Conservation (phyloP, 805 yeast genomes). For the Sungouiella thailandica region DNA sequence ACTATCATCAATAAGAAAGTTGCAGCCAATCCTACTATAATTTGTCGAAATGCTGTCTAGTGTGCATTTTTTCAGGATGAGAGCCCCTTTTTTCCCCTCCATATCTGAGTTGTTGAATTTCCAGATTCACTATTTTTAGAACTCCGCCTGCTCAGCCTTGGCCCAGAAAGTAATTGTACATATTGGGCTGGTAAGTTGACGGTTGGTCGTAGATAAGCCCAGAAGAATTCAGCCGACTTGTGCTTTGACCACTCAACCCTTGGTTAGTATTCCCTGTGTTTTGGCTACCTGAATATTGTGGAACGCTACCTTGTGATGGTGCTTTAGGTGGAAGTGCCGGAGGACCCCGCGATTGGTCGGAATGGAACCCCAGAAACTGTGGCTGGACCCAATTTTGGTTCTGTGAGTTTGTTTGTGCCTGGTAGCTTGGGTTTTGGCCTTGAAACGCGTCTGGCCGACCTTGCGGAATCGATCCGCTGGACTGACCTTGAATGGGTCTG, state of each 20-base stretch:
- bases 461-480: too few species aligned
- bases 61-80: too few species aligned
- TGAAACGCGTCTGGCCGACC: too few species aligned
- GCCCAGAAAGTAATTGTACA: conserved; percentile 35
- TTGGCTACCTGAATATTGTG: background rate
- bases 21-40: too few species aligned
- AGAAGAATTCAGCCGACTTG: background rate
- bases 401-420: background rate
- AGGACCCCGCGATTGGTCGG: conserved; percentile 2
- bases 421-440: background rate
- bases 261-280: background rate
- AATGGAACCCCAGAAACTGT: background rate
- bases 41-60: too few species aligned
- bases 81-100: too few species aligned
- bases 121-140: background rate
- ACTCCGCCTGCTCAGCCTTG: conserved; percentile 1
- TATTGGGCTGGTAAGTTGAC: conserved; percentile 43
- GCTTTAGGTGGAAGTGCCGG: conserved; percentile 19
- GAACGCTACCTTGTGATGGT: conserved; percentile 12
- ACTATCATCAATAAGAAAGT: too few species aligned
- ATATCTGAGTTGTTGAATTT: too few species aligned
- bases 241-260: background rate
- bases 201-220: conserved; percentile 32
- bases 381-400: background rate
- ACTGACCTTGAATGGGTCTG: background rate